Conservation (phyloP, 805 yeast species). For the Maudiozyma barnettii region DNA sequence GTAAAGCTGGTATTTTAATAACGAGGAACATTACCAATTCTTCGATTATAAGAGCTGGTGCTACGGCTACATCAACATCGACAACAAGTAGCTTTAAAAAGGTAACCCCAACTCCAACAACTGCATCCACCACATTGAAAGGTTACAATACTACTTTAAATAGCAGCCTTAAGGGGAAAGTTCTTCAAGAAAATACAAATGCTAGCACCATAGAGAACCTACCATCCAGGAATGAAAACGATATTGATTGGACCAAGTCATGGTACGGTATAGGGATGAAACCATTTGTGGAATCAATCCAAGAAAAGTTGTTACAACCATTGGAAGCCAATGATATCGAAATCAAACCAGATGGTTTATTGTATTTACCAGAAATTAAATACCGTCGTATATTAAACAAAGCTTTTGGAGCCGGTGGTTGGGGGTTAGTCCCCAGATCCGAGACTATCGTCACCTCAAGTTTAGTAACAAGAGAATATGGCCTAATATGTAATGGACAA, state of each 20-base stretch:
- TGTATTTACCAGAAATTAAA: slow-evolving; percentile 90
- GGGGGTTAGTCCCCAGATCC: slow-evolving; percentile 95
- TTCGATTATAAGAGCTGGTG: too few relatives aligned
- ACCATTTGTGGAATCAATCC: slow-evolving; percentile 59
- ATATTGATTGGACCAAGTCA: slow-evolving; percentile 71
- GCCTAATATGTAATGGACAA: slow-evolving; percentile 76
- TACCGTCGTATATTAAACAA: slow-evolving; percentile 80
- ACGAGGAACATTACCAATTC: too few relatives aligned
- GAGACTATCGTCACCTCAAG: slow-evolving; percentile 68
- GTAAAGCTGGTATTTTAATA: too few relatives aligned
- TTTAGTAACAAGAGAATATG: slow-evolving; percentile 83
- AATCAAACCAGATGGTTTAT: slow-evolving; percentile 88
- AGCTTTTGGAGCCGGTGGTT: slow-evolving; percentile 97
- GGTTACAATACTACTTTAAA: background rate
- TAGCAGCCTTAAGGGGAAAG: background rate
- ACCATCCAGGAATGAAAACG: background rate
- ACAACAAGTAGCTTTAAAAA: too few relatives aligned
- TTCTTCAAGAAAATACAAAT: background rate
- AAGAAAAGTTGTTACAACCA: slow-evolving; percentile 50
- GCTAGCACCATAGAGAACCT: background rate
- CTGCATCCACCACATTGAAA: background rate
- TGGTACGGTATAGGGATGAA: slow-evolving; percentile 76
- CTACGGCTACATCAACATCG: too few relatives aligned
- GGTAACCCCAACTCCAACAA: background rate
- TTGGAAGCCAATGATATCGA: slow-evolving; percentile 72